These are phyloP conservation scores for Immersiporthe knoxdaviesiana DNA, from an alignment of 2,329 filamentous ascomycete species.

Conservation along the genomic window DNA sequence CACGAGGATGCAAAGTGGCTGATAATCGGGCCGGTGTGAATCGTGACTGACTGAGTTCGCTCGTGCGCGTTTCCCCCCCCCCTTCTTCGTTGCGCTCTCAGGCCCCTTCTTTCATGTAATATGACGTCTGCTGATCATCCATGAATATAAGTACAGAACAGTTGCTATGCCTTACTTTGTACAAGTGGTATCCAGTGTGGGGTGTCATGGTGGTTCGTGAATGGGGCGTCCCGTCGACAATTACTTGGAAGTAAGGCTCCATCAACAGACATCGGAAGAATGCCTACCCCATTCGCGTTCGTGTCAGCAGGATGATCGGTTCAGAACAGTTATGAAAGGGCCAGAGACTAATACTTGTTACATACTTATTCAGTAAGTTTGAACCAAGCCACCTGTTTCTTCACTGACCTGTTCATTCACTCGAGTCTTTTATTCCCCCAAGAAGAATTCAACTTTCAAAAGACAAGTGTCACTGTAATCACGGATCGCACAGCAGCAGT, in stretches of 20 bases:
- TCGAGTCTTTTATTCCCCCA: no score
- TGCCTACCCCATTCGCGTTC: not conserved
- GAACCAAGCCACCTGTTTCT: no score
- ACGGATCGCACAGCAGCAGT: not conserved
- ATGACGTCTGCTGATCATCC: not conserved
- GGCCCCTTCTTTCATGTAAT: not conserved
- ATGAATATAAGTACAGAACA: not conserved
- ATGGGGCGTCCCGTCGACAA: not conserved
- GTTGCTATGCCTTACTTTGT: not conserved
- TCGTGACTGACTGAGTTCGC: not conserved
- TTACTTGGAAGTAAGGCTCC: slow-evolving; percentile 5
- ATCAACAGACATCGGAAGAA: not conserved
- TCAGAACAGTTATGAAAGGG: no score
- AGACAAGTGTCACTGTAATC: not conserved
- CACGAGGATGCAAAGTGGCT: not conserved
- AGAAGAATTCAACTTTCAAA: not conserved
- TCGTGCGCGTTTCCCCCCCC: no score
- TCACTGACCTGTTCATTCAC: no score
- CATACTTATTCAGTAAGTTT: no score
- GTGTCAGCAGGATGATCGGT: not conserved
- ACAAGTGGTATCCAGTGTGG: not conserved
- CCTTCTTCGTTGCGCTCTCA: no score
- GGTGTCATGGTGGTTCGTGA: not conserved
- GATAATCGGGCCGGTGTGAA: not conserved
- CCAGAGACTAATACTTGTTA: no score